phyloP scores from a whole-genome alignment of 345 rosid genomes.

The Populus pruinosa region DNA sequence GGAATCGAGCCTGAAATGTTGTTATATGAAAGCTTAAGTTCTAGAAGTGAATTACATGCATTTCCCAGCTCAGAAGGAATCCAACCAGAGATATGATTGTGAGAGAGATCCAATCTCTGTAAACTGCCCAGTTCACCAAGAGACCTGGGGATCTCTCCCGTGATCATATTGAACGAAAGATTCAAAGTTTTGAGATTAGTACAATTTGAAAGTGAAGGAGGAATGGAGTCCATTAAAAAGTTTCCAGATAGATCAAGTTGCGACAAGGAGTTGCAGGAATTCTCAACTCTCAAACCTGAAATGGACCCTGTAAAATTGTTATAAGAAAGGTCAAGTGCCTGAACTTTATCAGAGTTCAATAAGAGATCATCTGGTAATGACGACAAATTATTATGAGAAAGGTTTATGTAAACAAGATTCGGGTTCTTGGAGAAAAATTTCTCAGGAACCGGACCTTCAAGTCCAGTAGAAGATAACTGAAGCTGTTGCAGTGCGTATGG shows the following conservation, averaged over 20 bases:
- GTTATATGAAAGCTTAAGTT: slow-evolving; percentile 61
- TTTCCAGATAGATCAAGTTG: slow-evolving; percentile 70
- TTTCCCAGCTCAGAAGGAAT: slow-evolving; percentile 75
- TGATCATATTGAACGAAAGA: slow-evolving; percentile 54
- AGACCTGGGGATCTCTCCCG: slow-evolving; percentile 64
- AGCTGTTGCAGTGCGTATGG: slow-evolving; percentile 64
- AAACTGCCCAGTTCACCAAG: slow-evolving; percentile 51
- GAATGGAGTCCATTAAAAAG: slow-evolving; percentile 49
- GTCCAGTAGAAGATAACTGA: slow-evolving; percentile 57
- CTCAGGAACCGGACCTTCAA: slow-evolving; percentile 62
- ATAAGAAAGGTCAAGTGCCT: slow-evolving; percentile 67
- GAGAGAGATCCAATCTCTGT: slow-evolving; percentile 74
- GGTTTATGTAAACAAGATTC: slow-evolving; percentile 50
- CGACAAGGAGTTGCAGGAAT: slow-evolving; percentile 60
- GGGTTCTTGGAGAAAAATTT: slow-evolving; percentile 52
- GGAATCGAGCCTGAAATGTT: slow-evolving; percentile 82
- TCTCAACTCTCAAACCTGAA: slow-evolving; percentile 49
- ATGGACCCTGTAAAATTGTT: slow-evolving; percentile 90
- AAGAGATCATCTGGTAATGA: slow-evolving; percentile 56
- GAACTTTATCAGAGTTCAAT: slow-evolving; percentile 50
- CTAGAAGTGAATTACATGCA: slow-evolving; percentile 57
- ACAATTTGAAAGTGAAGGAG: slow-evolving; percentile 67
- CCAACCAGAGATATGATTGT: slow-evolving; percentile 74
- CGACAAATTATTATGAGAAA: slow-evolving; percentile 65
- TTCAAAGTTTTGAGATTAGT: slow-evolving; percentile 63